A percentile compares a stretch with the other conserved stretches of the same genome.
Conservation (phyloP, 2,329 filamentous ascomycete genomes). For the Fusarium austroafricanum region DNA sequence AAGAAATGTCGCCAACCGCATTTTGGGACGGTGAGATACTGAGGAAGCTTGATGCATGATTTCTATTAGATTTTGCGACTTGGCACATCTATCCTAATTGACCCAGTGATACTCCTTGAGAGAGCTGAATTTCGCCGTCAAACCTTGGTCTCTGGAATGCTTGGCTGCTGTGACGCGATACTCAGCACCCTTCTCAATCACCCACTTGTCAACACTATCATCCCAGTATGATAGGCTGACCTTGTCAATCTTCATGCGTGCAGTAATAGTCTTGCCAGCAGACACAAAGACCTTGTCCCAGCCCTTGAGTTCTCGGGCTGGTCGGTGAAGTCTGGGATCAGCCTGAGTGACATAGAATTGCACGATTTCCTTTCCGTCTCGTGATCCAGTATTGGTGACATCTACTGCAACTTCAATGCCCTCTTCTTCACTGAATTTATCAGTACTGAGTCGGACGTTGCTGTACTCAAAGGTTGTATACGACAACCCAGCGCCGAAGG, state of each 20-base stretch:
- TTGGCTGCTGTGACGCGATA: slow-evolving; percentile 25
- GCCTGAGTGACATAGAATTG: slow-evolving; percentile 28
- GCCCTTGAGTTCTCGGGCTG: slow-evolving; percentile 28
- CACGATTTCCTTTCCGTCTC: slow-evolving; percentile 27
- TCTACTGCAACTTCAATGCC: slow-evolving; percentile 22
- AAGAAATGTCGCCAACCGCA: slow-evolving; percentile 9
- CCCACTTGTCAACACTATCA: slow-evolving; percentile 25
- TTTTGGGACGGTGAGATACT: slow-evolving; percentile 21
- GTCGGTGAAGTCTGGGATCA: slow-evolving; percentile 6
- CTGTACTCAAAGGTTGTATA: slow-evolving; percentile 52
- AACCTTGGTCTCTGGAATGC: slow-evolving; percentile 22
- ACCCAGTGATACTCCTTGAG: slow-evolving; percentile 12
- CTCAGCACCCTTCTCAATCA: slow-evolving; percentile 20
- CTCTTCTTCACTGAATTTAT: slow-evolving; percentile 1
- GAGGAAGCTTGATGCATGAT: neutral
- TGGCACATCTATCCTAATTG: neutral
- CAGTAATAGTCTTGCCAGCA: slow-evolving; percentile 17
- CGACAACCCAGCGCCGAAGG: slow-evolving; percentile 28
- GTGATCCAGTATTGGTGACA: slow-evolving; percentile 23
- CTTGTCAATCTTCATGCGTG: slow-evolving; percentile 17
- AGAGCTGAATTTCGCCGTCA: slow-evolving; percentile 6
- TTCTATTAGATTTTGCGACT: too few species aligned
- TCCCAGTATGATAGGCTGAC: slow-evolving; percentile 35
- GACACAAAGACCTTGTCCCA: slow-evolving; percentile 25
- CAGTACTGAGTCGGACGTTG: slow-evolving; percentile 18